Evolutionary conservation across 2,329 filamentous ascomycete species (phyloP), one percentile per base, ranked within the genome.

Genomic region (Arthrocladium fulminans): DNA sequence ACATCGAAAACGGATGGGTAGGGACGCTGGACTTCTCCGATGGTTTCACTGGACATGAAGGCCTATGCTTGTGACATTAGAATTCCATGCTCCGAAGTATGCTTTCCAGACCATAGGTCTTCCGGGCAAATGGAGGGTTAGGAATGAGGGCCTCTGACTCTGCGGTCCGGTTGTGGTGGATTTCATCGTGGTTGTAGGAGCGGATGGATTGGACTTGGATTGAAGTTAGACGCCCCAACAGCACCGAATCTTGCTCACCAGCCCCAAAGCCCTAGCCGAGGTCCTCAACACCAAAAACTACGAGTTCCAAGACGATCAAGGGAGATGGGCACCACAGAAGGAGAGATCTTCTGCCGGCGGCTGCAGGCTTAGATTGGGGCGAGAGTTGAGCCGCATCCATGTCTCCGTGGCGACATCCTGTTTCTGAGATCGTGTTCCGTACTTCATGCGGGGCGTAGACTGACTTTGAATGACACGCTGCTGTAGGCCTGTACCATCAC

Each of bases 401-500:
- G 13, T 29, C 27, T 13, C 27, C 27, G n/a, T n/a, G 7, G 27
- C 13, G 7, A 29, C 27, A 29, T 7, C 32, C 6, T n/a, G 13
- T 40, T 6, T 25, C 17, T 19, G 37, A 22, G 17, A 25, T 40
- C 37, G 12, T n/a, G 17, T 40, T 40, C 12, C 22, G 37, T n/a
- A 25, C 9, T 6, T 40, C 3, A 25, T 22, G 37, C 37, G 23
- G 22, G 20, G 25, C 25, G 20, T 25, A 6, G 37, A 10, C 19
- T n/a, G 22, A 10, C 8, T 24, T 7, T 35, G n/a, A 35, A 35
- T 15, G 32, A 9, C 32, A n/a, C 32, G 17, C 32, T 5, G 32
- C 32, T 35, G 32, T 15, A 15, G 32, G 13, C 10, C 32, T 15
- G 17, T 15, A 35, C 23, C 5, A 9, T 54, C 48, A 75, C 54